Conservation (phyloP, 2,329 filamentous ascomycete species). For the Fusarium solani-melongenae region DNA sequence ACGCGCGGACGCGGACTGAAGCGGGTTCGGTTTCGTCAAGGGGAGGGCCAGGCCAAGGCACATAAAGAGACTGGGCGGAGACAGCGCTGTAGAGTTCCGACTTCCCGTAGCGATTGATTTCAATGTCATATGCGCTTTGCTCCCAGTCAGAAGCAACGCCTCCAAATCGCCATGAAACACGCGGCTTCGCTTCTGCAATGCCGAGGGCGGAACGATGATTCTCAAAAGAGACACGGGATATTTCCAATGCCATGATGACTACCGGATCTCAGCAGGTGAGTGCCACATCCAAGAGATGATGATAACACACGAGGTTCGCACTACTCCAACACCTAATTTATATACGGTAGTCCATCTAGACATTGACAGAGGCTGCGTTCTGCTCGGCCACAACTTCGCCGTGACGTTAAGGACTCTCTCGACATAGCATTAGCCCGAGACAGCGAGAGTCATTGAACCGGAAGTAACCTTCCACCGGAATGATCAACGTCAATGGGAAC, state of each 20-base stretch:
- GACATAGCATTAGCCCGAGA: neutral
- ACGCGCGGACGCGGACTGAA: slow-evolving; percentile 48
- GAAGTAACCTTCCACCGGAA: neutral
- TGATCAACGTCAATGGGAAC: neutral
- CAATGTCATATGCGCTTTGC: slow-evolving; percentile 57
- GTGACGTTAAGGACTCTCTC: neutral
- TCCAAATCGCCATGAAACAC: slow-evolving; percentile 60
- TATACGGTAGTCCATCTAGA: neutral
- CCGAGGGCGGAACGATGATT: slow-evolving; percentile 55
- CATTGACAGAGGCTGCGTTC: neutral
- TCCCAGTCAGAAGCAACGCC: slow-evolving; percentile 54
- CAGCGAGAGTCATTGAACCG: neutral
- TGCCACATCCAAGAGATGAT: neutral
- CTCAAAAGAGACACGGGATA: slow-evolving; percentile 54
- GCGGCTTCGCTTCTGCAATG: slow-evolving; percentile 55
- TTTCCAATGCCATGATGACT: slow-evolving; percentile 18
- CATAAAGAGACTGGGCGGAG: slow-evolving; percentile 52
- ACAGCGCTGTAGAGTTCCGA: slow-evolving; percentile 42
- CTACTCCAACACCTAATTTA: neutral
- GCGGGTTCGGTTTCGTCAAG: slow-evolving; percentile 48
- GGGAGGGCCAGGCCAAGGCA: slow-evolving; percentile 56
- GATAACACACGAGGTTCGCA: neutral
- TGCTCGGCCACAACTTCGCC: neutral
- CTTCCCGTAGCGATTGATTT: slow-evolving; percentile 45
- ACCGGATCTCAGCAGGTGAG: neutral